Conservation (phyloP, 441 rosid species). For the Erodium moschatum region DNA sequence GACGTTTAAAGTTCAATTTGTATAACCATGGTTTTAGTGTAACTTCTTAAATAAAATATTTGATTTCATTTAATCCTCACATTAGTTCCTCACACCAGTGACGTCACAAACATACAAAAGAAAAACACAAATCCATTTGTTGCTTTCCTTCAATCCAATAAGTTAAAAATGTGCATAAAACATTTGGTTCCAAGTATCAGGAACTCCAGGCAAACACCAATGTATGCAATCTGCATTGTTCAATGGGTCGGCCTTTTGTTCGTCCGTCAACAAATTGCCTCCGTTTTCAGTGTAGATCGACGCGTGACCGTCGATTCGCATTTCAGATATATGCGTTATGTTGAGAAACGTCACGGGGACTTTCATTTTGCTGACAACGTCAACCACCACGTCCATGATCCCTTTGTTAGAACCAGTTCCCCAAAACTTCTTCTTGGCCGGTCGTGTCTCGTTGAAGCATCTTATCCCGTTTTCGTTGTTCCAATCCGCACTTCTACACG, state of each 20-base stretch:
- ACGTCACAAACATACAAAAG: no score
- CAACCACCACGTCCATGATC: slow-evolving; percentile 61
- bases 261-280: slow-evolving; percentile 53
- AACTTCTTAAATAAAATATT: no score
- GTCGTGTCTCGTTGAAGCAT: slow-evolving; percentile 81
- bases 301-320: slow-evolving; percentile 69
- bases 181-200: slow-evolving; percentile 82
- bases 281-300: slow-evolving; percentile 70
- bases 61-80: no score
- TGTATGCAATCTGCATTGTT: slow-evolving; percentile 81
- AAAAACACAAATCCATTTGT: no score
- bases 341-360: slow-evolving; percentile 59
- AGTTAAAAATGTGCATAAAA: slow-evolving; percentile 57
- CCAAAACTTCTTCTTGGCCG: slow-evolving; percentile 61
- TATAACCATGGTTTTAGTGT: no score
- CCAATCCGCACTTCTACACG: slow-evolving; percentile 59
- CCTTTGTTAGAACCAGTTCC: slow-evolving; percentile 58
- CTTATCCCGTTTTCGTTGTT: slow-evolving; percentile 47
- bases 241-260: slow-evolving; percentile 55
- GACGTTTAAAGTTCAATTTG: no score
- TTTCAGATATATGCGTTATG: slow-evolving; percentile 76
- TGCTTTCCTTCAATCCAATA: no score
- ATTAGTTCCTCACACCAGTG: no score
- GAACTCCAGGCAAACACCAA: slow-evolving; percentile 87
- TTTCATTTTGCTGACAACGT: slow-evolving; percentile 46